phyloP scores from a whole-genome alignment of 441 rosid species.

The Adansonia madagascariensis region DNA sequence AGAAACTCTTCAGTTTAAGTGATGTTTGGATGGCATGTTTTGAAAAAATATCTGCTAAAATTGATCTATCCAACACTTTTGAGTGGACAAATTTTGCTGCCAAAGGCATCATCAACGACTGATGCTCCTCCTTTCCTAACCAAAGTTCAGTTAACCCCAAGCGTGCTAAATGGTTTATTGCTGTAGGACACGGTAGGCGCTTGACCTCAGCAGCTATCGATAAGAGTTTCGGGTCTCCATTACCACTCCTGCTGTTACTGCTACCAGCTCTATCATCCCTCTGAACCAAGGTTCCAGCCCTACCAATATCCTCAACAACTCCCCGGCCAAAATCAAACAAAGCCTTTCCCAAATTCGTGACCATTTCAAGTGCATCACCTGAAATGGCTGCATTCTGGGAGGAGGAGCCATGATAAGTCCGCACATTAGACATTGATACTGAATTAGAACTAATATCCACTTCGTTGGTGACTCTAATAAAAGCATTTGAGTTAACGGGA shows the following conservation, averaged over 20 bases:
- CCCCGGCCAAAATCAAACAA: conserved; percentile 94
- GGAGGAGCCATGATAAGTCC: conserved; percentile 39
- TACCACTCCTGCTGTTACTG: conserved; percentile 37
- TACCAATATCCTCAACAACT: conserved; percentile 97
- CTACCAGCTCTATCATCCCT: conserved; percentile 45
- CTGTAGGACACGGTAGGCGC: conserved; percentile 93
- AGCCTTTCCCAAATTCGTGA: conserved; percentile 94
- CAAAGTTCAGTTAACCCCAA: conserved; percentile 82
- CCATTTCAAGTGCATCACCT: conserved; percentile 96
- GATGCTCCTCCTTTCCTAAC: conserved; percentile 92
- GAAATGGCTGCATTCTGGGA: conserved; percentile 66
- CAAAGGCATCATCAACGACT: conserved; percentile 75
- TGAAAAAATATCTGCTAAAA: conserved; percentile 68
- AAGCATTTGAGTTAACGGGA: conserved; percentile 30
- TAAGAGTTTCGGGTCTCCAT: conserved; percentile 54
- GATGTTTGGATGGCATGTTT: conserved; percentile 56
- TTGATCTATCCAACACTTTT: conserved; percentile 75
- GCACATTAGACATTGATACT: conserved; percentile 39
- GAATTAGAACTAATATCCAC: conserved; percentile 46
- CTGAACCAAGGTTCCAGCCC: conserved; percentile 58
- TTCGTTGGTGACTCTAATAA: conserved; percentile 44
- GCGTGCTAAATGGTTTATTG: conserved; percentile 70
- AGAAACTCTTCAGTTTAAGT: conserved; percentile 74
- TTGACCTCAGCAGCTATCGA: conserved; percentile 66
- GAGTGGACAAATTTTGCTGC: conserved; percentile 83